A percentile compares a stretch with the other conserved stretches of the same genome.
phyloP scores from a whole-genome alignment of 1,284 basidiomycete species.

The Puccinia coronata region DNA sequence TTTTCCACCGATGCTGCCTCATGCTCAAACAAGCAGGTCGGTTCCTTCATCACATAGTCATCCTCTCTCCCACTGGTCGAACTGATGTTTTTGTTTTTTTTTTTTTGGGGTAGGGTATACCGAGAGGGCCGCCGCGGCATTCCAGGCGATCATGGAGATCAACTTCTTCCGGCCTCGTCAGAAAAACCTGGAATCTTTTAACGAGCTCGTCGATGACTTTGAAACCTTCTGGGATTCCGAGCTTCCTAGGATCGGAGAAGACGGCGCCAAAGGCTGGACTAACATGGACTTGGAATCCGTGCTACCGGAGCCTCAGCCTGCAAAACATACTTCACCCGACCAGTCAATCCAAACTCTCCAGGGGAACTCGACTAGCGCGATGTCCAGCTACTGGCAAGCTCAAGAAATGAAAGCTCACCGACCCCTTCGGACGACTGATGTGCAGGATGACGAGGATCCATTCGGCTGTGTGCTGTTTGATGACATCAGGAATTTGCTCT shows the following conservation, averaged over 20 bases:
- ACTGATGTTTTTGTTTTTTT: background rate
- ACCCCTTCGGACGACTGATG: constrained; percentile 67
- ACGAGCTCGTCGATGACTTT: constrained; percentile 57
- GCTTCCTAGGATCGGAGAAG: constrained; percentile 62
- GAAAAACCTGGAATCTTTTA: constrained; percentile 34
- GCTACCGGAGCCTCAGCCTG: background rate
- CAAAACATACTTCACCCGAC: background rate
- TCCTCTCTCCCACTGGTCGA: background rate
- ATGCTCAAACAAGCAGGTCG: constrained; percentile 74
- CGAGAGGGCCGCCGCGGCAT: constrained; percentile 62
- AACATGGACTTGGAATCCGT: constrained; percentile 50
- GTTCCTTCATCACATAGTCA: constrained; percentile 53
- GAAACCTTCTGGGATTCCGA: constrained; percentile 64
- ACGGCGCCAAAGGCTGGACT: constrained; percentile 60
- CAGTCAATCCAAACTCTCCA: constrained; percentile 50
- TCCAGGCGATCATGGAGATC: constrained; percentile 63
- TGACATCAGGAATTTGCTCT: constrained; percentile 73
- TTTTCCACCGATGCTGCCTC: constrained; percentile 64
- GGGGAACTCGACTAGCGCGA: constrained; percentile 69
- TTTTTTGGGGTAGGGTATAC: constrained; percentile 62
- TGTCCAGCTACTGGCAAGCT: constrained; percentile 68
- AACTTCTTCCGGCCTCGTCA: background rate
- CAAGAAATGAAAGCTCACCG: constrained; percentile 62
- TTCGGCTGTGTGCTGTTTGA: constrained; percentile 76
- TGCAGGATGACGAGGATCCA: constrained; percentile 67